These are phyloP conservation scores for Aegilops tauschii DNA, from an alignment of 176 grass and related monocot genomes.

Conservation along the genomic window DNA sequence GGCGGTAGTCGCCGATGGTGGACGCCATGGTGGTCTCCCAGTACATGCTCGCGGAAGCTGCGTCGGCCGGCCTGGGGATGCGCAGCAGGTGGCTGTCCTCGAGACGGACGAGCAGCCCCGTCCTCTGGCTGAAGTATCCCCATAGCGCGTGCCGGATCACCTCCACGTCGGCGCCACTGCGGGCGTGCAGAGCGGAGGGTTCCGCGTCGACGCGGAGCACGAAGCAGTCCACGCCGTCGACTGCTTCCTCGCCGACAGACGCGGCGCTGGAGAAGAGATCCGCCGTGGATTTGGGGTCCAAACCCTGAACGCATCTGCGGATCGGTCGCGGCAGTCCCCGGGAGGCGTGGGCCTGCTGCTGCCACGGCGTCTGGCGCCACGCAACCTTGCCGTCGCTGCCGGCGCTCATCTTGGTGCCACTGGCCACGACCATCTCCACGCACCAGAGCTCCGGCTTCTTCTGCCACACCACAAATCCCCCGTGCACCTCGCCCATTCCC, in stretches of 20 bases:
- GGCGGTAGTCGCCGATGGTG: conserved; percentile 59
- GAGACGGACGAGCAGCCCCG: conserved; percentile 63
- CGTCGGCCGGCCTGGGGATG: conserved; percentile 7
- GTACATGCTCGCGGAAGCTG: conserved; percentile 22
- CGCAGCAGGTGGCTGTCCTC: conserved; percentile 73
- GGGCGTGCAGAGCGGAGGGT: conserved; percentile 20
- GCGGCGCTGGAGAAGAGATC: conserved; percentile 63
- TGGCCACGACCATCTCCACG: conserved; percentile 74
- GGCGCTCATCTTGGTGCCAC: conserved; percentile 75
- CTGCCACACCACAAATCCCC: conserved; percentile 88
- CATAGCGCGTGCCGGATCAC: conserved; percentile 64
- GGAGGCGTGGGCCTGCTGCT: conserved; percentile 86
- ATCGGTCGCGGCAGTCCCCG: conserved; percentile 63
- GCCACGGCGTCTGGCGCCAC: conserved; percentile 85
- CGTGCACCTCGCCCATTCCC: conserved; percentile 42
- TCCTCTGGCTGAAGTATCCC: conserved; percentile 87
- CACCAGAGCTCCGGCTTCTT: conserved; percentile 78
- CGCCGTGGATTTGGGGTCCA: conserved; percentile 69
- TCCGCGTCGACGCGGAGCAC: conserved; percentile 60
- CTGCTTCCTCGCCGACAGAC: conserved; percentile 53
- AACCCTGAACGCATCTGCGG: conserved; percentile 60
- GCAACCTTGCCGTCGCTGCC: conserved; percentile 73
- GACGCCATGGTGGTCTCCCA: conserved; percentile 90
- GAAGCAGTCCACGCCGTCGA: conserved; percentile 74
- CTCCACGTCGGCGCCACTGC: conserved; percentile 58